Percentiles rank a stretch among this genome's conserved stretches.
Conservation (phyloP, 2,329 filamentous ascomycete genomes). For the Nigrograna mackinnonii region DNA sequence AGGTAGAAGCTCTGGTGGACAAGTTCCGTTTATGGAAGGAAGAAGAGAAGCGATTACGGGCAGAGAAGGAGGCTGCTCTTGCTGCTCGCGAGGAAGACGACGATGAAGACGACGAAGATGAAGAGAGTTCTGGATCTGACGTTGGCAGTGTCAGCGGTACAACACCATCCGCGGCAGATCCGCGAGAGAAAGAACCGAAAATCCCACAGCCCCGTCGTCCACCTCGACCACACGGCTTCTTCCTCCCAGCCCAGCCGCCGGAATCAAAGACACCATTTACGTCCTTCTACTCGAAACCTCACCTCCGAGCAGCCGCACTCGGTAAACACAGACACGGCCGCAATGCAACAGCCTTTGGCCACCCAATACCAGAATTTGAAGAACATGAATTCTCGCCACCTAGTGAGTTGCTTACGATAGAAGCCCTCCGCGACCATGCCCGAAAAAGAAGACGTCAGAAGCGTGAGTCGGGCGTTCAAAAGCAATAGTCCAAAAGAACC, state of each 20-base stretch:
- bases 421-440: conserved; percentile 58
- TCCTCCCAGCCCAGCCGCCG: conserved; percentile 27
- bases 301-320: conserved; percentile 80
- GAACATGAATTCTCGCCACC: conserved; percentile 78
- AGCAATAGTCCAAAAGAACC: too few relatives aligned
- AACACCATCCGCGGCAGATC: conserved; percentile 29
- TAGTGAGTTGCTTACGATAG: conserved; percentile 59
- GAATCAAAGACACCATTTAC: conserved; percentile 66
- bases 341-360: conserved; percentile 78
- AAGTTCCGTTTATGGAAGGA: conserved; percentile 89
- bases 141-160: conserved; percentile 10
- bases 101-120: conserved; percentile 42
- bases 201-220: conserved; percentile 33
- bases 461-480: conserved; percentile 52
- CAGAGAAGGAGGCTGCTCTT: conserved; percentile 71
- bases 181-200: conserved; percentile 50
- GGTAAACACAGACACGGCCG: conserved; percentile 71
- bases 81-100: conserved; percentile 53
- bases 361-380: conserved; percentile 72
- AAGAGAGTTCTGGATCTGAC: conserved; percentile 38
- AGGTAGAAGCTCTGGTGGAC: conserved; percentile 78
- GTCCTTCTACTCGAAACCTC: conserved; percentile 84
- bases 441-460: conserved; percentile 65
- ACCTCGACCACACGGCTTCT: conserved; percentile 33
- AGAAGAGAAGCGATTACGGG: conserved; percentile 82